A percentile compares a stretch with the other conserved stretches of the same genome.
These are phyloP conservation scores for Pseudonectria buxi DNA, from an alignment of 2,329 filamentous ascomycete species.

Conservation along the genomic window DNA sequence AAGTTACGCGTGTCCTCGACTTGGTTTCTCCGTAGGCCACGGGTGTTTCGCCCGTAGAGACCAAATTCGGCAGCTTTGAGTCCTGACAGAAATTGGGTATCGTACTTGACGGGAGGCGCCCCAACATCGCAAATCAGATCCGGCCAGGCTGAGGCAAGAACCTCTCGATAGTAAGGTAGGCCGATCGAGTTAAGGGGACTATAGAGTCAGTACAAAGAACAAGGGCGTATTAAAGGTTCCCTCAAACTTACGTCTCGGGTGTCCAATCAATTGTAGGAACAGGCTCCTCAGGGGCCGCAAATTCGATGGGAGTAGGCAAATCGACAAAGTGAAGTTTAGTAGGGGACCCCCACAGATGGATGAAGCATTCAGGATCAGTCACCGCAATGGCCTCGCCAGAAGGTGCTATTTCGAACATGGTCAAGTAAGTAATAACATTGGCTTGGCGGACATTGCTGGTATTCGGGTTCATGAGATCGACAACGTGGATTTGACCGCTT, in stretches of 20 bases:
- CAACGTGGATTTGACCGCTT: slow-evolving; percentile 87
- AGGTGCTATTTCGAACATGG: slow-evolving; percentile 76
- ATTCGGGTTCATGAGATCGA: slow-evolving; percentile 91
- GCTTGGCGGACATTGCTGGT: slow-evolving; percentile 79
- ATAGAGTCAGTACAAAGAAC: slow-evolving; percentile 5
- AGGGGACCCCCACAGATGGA: slow-evolving; percentile 85
- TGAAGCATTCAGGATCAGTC: slow-evolving; percentile 68
- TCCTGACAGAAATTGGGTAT: slow-evolving; percentile 60
- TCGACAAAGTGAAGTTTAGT: slow-evolving; percentile 83
- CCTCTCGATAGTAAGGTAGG: slow-evolving; percentile 88
- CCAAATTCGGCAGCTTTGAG: slow-evolving; percentile 70
- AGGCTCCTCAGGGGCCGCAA: slow-evolving; percentile 59
- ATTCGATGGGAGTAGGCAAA: slow-evolving; percentile 69
- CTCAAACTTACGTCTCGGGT: slow-evolving; percentile 54
- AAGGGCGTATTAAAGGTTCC: no score
- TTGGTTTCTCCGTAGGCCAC: slow-evolving; percentile 71
- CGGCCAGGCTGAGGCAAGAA: slow-evolving; percentile 83
- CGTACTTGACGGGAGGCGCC: slow-evolving; percentile 69
- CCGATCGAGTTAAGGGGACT: slow-evolving; percentile 80
- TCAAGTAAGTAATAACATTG: slow-evolving; percentile 67
- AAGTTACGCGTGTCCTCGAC: slow-evolving; percentile 66
- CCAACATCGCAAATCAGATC: slow-evolving; percentile 80
- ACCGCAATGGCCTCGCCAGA: slow-evolving; percentile 82
- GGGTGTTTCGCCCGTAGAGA: slow-evolving; percentile 69
- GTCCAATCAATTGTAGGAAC: slow-evolving; percentile 60